Base-by-base conservation (phyloP, 2,329 filamentous ascomycete species). In the Aspergillus quadrilineatus region DNA sequence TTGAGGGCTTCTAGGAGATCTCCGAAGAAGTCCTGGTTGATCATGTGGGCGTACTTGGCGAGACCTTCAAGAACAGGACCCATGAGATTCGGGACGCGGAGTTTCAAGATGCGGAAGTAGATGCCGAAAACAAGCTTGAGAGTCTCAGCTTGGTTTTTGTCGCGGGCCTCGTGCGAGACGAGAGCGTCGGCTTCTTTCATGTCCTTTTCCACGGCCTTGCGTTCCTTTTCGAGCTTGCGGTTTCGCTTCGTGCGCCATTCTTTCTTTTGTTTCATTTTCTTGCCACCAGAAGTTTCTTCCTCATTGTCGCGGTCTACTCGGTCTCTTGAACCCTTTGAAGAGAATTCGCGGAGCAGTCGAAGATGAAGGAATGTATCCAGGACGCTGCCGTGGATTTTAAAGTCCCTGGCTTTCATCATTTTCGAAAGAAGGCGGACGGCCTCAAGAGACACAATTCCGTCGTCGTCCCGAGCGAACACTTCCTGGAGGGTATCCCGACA, bases 11-110 rank as follows among this genome's bases (percentile, higher is more conserved):
- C 94, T 9, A 99, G 84, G 30, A 99, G 82, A 70, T 99, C 94
- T 29, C 93, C 94, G 67, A 99, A 99, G 79, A 99, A 97, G 71
- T 99, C 91, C 70, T 99, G 92, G 77, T 99, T 99, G 81, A 99
- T 99, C 58, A 99, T 82, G 71, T 97, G 94, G 3, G 92, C 88
- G 70, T 96, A 99, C 70, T 92, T 92, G 50, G 93, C 92, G 22
- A 99, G 79, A 29, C 94, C 94, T 77, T 97, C 94, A 4, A 99
- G 83, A 0, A 97, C 92, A 12, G 93, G 92, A n/a, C 94, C 94
- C 90, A 97, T 97, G 15, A 99, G 84, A 63, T 89, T 85, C 12
- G 90, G 87, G 26, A 85, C 82, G 28, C 92, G 86, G 53, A 86
- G 81, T 77, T 97, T 97, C 43, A 99, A 79, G 53, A 97, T 93